Percentiles rank a stretch among this genome's conserved stretches.
Evolutionary conservation across 805 yeast genomes (phyloP).

Genomic region (Saccharomycopsis oosterbeekiorum): DNA sequence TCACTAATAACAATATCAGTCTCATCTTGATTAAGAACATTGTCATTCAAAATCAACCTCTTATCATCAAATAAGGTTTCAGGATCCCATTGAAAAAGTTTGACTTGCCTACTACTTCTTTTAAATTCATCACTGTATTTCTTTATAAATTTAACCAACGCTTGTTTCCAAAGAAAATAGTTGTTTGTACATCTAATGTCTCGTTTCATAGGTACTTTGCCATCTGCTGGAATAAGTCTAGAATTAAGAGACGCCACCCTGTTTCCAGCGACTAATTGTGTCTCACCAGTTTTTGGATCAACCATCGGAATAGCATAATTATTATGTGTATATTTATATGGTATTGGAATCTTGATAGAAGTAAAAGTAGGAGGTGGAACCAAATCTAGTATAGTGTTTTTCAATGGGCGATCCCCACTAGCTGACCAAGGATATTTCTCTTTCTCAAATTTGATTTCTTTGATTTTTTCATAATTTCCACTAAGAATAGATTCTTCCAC

Average conservation of each 20-base stretch:
- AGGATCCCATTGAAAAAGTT: not conserved
- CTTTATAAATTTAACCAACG: not conserved
- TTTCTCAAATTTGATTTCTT: slow-evolving; percentile 26
- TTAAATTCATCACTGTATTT: not conserved
- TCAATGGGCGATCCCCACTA: slow-evolving; percentile 6
- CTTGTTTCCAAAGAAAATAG: not conserved
- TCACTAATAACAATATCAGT: not conserved
- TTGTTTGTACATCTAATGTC: not conserved
- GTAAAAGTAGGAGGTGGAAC: slow-evolving; percentile 87
- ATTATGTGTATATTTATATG: slow-evolving; percentile 69
- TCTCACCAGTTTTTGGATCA: slow-evolving; percentile 43
- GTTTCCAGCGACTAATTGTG: slow-evolving; percentile 37
- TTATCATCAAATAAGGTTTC: not conserved
- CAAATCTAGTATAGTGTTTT: slow-evolving; percentile 31
- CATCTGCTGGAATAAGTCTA: slow-evolving; percentile 25
- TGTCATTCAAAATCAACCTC: not conserved
- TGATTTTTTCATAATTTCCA: slow-evolving; percentile 35
- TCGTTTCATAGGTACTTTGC: not conserved
- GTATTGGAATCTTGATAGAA: slow-evolving; percentile 63
- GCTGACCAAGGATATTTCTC: slow-evolving; percentile 17
- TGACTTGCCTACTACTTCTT: not conserved
- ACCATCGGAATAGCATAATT: slow-evolving; percentile 45
- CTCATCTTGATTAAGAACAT: not conserved
- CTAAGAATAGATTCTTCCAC: slow-evolving; percentile 32
- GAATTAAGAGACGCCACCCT: slow-evolving; percentile 43